Evolutionary conservation across 2,329 filamentous ascomycete species (phyloP).

Genomic region (Ascochyta clinopodiicola): DNA sequence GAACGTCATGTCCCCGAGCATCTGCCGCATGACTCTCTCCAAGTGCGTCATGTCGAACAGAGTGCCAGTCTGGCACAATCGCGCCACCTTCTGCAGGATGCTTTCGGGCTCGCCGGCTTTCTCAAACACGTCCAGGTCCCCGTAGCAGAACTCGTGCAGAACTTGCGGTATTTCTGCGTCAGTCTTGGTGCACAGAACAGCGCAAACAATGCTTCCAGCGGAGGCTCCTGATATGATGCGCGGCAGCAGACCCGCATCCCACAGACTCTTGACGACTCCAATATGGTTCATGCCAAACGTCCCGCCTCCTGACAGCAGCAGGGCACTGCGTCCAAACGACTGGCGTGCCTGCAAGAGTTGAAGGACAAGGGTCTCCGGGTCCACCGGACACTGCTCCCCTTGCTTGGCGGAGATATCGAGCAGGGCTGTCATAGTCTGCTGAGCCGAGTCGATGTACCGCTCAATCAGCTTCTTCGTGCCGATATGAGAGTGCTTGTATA

Average conservation of each 20-base stretch:
- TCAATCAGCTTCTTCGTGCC: constrained; percentile 90
- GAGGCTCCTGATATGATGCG: constrained; percentile 88
- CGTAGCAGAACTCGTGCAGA: constrained; percentile 74
- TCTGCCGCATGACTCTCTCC: constrained; percentile 76
- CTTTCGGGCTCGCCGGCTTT: constrained; percentile 65
- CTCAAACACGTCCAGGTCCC: constrained; percentile 83
- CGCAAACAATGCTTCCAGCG: constrained; percentile 84
- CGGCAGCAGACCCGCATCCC: constrained; percentile 75
- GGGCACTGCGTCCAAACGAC: constrained; percentile 82
- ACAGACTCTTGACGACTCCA: constrained; percentile 82
- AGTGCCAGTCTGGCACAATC: constrained; percentile 80
- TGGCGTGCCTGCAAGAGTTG: constrained; percentile 75
- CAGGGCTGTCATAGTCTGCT: constrained; percentile 75
- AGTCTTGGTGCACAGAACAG: constrained; percentile 77
- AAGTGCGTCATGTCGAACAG: constrained; percentile 87
- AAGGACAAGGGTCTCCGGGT: constrained; percentile 68
- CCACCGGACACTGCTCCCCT: constrained; percentile 58
- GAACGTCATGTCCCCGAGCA: constrained; percentile 90
- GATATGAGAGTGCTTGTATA: constrained; percentile 84
- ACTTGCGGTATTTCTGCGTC: constrained; percentile 78
- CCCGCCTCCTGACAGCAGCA: constrained; percentile 83
- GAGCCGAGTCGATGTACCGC: constrained; percentile 79
- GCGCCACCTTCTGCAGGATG: constrained; percentile 70
- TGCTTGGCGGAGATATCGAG: constrained; percentile 66
- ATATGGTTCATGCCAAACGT: constrained; percentile 94